Conservation (phyloP, 805 yeast genomes). For the Kluyveromyces lactis region DNA sequence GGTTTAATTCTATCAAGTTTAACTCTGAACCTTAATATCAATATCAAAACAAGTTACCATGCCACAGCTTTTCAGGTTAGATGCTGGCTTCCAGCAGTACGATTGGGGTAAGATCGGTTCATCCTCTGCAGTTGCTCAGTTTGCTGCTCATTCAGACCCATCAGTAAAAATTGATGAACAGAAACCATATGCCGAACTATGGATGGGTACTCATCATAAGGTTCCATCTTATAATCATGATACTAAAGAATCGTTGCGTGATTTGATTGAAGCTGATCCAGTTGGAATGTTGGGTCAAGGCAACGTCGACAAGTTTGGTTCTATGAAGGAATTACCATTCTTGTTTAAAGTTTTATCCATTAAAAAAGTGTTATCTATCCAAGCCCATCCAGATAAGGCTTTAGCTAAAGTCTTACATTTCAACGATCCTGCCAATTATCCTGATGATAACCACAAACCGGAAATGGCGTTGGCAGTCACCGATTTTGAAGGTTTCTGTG, state of each 20-base stretch:
- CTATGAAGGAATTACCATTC: conserved; percentile 72
- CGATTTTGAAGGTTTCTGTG: conserved; percentile 95
- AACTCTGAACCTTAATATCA: too few relatives aligned
- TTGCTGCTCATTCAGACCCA: conserved; percentile 65
- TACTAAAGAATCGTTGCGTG: conserved; percentile 53
- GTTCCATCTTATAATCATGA: conserved; percentile 65
- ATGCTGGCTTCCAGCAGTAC: conserved; percentile 61
- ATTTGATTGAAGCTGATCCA: conserved; percentile 55
- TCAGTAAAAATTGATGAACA: conserved; percentile 52
- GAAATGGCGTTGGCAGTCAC: conserved; percentile 99
- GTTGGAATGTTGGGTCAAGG: conserved; percentile 46
- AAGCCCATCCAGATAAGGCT: conserved; percentile 94
- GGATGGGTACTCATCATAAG: conserved; percentile 99
- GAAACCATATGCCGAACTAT: conserved; percentile 91
- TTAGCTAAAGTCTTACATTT: conserved; percentile 70
- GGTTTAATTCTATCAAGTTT: too few relatives aligned
- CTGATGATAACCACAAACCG: conserved; percentile 98
- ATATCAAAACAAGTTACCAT: too few relatives aligned
- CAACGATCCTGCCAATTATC: conserved; percentile 86
- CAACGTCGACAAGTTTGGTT: conserved; percentile 59
- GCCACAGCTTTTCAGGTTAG: conserved; percentile 30
- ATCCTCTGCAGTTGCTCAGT: conserved; percentile 81
- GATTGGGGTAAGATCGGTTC: conserved; percentile 87
- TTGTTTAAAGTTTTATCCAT: conserved; percentile 91
- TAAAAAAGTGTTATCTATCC: conserved; percentile 86